Evolutionary conservation across 305 asterid species (phyloP), one percentile per base, ranked within the genome.

Genomic region (Andrographis paniculata): DNA sequence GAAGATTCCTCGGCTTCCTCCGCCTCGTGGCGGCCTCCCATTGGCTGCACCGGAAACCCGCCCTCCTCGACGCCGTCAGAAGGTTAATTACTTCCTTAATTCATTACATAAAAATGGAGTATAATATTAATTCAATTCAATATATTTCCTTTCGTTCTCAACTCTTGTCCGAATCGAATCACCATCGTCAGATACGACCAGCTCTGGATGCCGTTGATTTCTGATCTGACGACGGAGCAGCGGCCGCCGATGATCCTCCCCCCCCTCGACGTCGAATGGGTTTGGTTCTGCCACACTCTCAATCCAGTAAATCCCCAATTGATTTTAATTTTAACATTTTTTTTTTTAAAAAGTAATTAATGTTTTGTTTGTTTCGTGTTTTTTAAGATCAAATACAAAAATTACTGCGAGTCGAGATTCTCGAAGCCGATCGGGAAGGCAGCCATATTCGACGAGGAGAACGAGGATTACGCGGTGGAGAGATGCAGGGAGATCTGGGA

Each of bases 261-360:
- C 40, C 97, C 97, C 53, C 69, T 84, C 67, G 97, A 88, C 68
- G 63, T 88, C 65, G 94, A 88, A 61, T 88, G 95, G 95, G 82
- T 84, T 64, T 88, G 97, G 97, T 84, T 60, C 56, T 84, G 93
- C 59, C 97, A 88, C 66, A 62, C 95, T 49, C 78, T 88, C 57
- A 70, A 75, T 60, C 76, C 76, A 62, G 95, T 88, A 61, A 59
- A 62, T 37, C 41, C 10, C 14, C 17, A 20, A 2, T 9, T 1
- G 53, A 33, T 7, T 33, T 27, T 27, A 5, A 33, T 9, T 2
- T 13, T 2, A 33, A 2, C 12, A 7, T 33, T 33, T 13, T 11
- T 11, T 33, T 7, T 13, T 11, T 33, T n/a, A 33, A 33, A n/a
- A n/a, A n/a, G n/a, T n/a, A n/a, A n/a, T 2, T 5, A 9, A 7